A percentile compares a stretch with the other conserved stretches of the same genome.
Evolutionary conservation across 1,284 basidiomycete species (phyloP).

Genomic region (Irpex lacteus): DNA sequence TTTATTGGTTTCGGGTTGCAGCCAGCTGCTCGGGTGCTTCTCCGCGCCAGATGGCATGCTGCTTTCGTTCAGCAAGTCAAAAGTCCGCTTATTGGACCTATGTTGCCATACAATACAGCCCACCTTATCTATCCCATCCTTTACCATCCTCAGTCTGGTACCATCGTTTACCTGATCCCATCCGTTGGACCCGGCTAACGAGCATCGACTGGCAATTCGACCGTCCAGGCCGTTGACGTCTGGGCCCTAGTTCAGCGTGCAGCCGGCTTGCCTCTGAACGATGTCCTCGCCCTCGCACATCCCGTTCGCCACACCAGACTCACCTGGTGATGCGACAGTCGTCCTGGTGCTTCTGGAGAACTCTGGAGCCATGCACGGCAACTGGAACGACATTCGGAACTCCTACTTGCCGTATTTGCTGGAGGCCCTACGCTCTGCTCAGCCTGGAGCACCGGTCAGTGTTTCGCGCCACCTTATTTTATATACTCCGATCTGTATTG

Average conservation of each 20-base stretch:
- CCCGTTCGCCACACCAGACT: conserved; percentile 33
- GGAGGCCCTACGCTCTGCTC: conserved; percentile 36
- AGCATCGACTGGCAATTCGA: not conserved
- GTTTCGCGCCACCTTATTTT: not conserved
- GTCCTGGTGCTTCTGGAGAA: conserved; percentile 63
- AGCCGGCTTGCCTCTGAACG: conserved; percentile 6
- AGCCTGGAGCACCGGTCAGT: conserved; percentile 3
- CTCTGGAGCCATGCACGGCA: conserved; percentile 43
- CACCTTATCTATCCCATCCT: conserved; percentile 25
- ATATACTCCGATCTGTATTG: not conserved
- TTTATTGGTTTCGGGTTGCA: not conserved
- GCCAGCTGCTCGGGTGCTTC: conserved; percentile 8
- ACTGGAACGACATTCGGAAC: conserved; percentile 56
- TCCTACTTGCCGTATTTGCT: conserved; percentile 51
- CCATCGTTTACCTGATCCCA: conserved; percentile 1
- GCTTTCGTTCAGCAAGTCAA: conserved; percentile 19
- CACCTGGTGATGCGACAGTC: conserved; percentile 40
- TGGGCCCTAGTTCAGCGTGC: not conserved
- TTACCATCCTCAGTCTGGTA: conserved; percentile 16
- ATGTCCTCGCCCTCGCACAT: conserved; percentile 22
- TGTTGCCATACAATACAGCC: conserved; percentile 25
- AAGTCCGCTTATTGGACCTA: conserved; percentile 30
- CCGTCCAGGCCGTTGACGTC: not conserved
- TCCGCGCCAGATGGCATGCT: conserved; percentile 13
- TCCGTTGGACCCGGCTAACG: not conserved